Base-by-base conservation (phyloP, 1,284 basidiomycete species). In the Heterobasidion annosum region DNA sequence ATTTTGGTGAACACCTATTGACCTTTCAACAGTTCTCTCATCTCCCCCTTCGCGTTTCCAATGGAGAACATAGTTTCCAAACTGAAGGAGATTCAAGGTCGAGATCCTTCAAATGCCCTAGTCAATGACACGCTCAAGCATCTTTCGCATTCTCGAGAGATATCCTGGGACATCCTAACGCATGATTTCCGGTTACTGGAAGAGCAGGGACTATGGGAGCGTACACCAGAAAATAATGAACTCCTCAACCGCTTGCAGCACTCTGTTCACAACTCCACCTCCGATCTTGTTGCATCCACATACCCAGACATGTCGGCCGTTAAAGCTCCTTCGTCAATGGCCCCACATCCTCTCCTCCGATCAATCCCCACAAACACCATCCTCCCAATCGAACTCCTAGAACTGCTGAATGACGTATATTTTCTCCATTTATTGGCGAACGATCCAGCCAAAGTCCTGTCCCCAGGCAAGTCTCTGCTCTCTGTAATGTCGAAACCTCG, bases 401-500 rank as follows among this genome's bases (percentile, higher is more conserved):
- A 81, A 40, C 58, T 71, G 25, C 67, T 86, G 45, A 76, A 83
- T 57, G 73, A 83, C 50, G 73, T 76, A 0, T 81, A 82, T 61
- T 79, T 85, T 56, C 72, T 90, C 9, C 82, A 84, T 62, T 61
- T 79, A 7, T 77, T 90, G 13, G 78, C 80, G 1, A 82, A 75
- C 1, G 74, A 83, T 35, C 78, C 85, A 3, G 61, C 69, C 0
- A 73, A 71, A 32, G 73, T 85, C 18, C 68, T 90, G 13, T 82
- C 86, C 0, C 76, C 80, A 0, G 84, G 83, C 43, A 88, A 89
- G 65, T 84, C 83, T 0, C 69, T 89, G 1, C 64, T 84, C 1
- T 83, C 85, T 8, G 73, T 82, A 66, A 67, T 88, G 68, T 71
- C 77, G 8, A 69, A 67, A 51, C 65, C 67, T 18, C 59, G 61